Evolutionary conservation across 441 rosid species (phyloP), one percentile per base, ranked within the genome.

Genomic region (Jatropha multifida): DNA sequence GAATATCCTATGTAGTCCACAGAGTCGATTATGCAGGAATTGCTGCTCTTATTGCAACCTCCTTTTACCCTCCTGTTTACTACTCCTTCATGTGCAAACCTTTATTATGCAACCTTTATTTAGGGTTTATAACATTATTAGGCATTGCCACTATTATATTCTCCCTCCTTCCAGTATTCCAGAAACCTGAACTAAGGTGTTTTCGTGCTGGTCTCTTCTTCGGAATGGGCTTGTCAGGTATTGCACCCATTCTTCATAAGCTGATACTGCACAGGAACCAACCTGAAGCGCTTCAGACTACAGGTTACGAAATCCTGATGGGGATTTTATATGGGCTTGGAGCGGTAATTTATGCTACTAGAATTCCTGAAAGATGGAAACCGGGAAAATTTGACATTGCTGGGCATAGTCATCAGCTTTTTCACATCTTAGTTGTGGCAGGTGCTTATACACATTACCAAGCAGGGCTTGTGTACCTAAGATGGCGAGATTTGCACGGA

Each of bases 341-440:
- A 59, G 88, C 84, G 41, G 71, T 81, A 73, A 80, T 83, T 15
- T 80, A 83, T 10, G 84, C 83, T 37, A 69, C 64, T 0, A 80
- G 87, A 70, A 55, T 84, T 68, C 87, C 86, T 0, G 83, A 86
- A 77, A 69, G 81, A 44, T 83, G 88, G 85, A 83, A 68, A 62
- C 88, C 88, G 0, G 86, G 90, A 0, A 83, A 72, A 73, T 85
- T 85, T 48, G 90, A 83, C 52, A 77, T 85, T 59, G 90, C 88
- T 6, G 90, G 86, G 37, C 88, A 86, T 7, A 81, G 88, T 74
- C 84, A 86, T 76, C 89, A 80, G 77, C 86, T 83, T 27, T 86
- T 87, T 60, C 88, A 81, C 58, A 40, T 83, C 62, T 69, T 81
- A 76, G 83, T 81, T 10, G 82, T 81, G n/a, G 88, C 74, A 26